A percentile compares a stretch with the other conserved stretches of the same genome.
These are phyloP conservation scores for Globomyces pollinis-pini DNA, from an alignment of 192 early-diverging fungal genomes.

Conservation along the genomic window DNA sequence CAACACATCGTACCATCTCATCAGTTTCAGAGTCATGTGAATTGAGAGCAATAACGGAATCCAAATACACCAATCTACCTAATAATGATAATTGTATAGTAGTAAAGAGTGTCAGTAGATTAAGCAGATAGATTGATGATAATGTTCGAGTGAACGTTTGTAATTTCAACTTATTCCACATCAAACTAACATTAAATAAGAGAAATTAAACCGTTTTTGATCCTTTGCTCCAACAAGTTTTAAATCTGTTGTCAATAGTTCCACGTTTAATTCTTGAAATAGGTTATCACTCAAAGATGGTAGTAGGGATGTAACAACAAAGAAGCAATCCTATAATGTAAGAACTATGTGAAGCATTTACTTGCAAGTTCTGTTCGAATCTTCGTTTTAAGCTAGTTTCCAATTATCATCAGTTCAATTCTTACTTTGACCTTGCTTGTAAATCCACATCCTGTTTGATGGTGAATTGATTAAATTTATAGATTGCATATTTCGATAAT, in stretches of 20 bases:
- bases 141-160: slow-evolving; percentile 78
- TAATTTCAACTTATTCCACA: slow-evolving; percentile 86
- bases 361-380: slow-evolving; percentile 91
- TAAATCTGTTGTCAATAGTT: slow-evolving; percentile 57
- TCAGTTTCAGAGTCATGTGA: background rate
- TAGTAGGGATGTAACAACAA: slow-evolving; percentile 74
- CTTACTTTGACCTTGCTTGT: slow-evolving; percentile 69
- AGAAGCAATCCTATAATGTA: slow-evolving; percentile 85
- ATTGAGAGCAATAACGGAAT: too few relatives aligned
- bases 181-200: slow-evolving; percentile 39
- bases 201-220: too few relatives aligned
- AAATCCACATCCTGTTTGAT: slow-evolving; percentile 56
- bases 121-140: slow-evolving; percentile 75
- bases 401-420: slow-evolving; percentile 9
- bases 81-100: slow-evolving; percentile 84
- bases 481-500: slow-evolving; percentile 56
- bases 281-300: slow-evolving; percentile 75
- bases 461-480: slow-evolving; percentile 68
- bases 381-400: slow-evolving; percentile 74
- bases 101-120: slow-evolving; percentile 77
- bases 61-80: slow-evolving; percentile 79
- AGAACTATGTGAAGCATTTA: too few relatives aligned
- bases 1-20: background rate
- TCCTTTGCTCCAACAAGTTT: slow-evolving; percentile 39
- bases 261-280: slow-evolving; percentile 70